Base-by-base conservation (phyloP, 441 rosid genomes). In the Gossypium gossypioides region DNA sequence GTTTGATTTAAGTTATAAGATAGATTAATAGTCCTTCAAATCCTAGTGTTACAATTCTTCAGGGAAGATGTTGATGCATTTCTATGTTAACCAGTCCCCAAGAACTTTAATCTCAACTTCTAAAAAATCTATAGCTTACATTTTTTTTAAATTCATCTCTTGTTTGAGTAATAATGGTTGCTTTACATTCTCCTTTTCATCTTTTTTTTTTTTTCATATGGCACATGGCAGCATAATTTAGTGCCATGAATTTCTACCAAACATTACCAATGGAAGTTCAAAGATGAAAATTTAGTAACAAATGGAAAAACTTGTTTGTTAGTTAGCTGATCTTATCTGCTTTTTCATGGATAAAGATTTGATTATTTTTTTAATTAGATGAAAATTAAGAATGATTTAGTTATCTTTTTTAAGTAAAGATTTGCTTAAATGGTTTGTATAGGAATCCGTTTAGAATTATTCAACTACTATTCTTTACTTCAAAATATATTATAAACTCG, bases 61-160 rank as follows among this genome's bases (percentile, higher is more conserved):
- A 69, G 63, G 51, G 61, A 22, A 12, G 25, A 19, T 72, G 50
- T 79, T 74, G 79, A 68, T 68, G 48, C 27, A 32, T 67, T 72
- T 76, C 68, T 77, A 79, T 81, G 82, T 77, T 72, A 80, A 71
- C 62, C 27, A n/a, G 37, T 19, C 50, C 56, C 44, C 25, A 32
- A 12, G 32, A 32, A 7, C 12, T 22, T 34, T 21, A 56, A 21
- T 52, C 19, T 44, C 68, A 8, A 15, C 12, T 29, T 62, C 46
- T 18, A 68, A 44, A 68, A 52, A 6, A 37, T 52, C n/a, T 67
- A 34, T 34, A 34, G 42, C 42, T 69, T 42, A 42, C 42, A 59
- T 58, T 37, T 34, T 12, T 44, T n/a, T 63, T 37, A 9, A 37
- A 63, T 15, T 40, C 27, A 19, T 61, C 9, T 48, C 0, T 46